A percentile compares a stretch with the other conserved stretches of the same genome.
Evolutionary conservation across 148 eudicot species (phyloP).

Genomic region (Chenopodium formosanum): DNA sequence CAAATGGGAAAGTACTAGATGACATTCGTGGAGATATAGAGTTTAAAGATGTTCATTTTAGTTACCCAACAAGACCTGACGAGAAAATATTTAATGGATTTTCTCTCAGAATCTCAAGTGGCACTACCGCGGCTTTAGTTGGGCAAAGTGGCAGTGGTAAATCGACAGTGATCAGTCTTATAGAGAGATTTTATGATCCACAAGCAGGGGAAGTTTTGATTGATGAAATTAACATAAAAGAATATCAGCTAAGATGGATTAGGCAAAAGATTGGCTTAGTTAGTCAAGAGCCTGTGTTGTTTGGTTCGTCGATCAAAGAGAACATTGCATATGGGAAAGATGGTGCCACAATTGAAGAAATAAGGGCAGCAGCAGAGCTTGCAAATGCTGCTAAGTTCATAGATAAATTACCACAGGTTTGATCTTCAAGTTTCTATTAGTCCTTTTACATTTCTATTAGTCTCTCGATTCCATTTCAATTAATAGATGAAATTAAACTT

Average conservation of each 20-base stretch:
- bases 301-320: constrained; percentile 56
- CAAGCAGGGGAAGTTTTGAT: constrained; percentile 60
- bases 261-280: constrained; percentile 66
- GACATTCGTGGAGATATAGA: constrained; percentile 69
- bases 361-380: constrained; percentile 54
- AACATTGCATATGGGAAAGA: constrained; percentile 67
- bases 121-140: constrained; percentile 66
- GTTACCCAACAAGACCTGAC: constrained; percentile 61
- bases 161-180: constrained; percentile 62
- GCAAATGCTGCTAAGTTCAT: constrained; percentile 69
- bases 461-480: no score
- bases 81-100: constrained; percentile 57
- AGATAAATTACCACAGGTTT: constrained; percentile 62
- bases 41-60: constrained; percentile 49
- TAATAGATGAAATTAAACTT: background rate
- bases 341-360: constrained; percentile 53
- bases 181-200: constrained; percentile 79
- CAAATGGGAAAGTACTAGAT: constrained; percentile 48
- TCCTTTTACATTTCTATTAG: background rate
- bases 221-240: constrained; percentile 60
- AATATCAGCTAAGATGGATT: constrained; percentile 61
- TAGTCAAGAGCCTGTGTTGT: constrained; percentile 75
- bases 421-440: background rate
- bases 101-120: constrained; percentile 49
- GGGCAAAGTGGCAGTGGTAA: constrained; percentile 79